phyloP scores from a whole-genome alignment of 2,329 filamentous ascomycete genomes.

The Pyricularia grisea region DNA sequence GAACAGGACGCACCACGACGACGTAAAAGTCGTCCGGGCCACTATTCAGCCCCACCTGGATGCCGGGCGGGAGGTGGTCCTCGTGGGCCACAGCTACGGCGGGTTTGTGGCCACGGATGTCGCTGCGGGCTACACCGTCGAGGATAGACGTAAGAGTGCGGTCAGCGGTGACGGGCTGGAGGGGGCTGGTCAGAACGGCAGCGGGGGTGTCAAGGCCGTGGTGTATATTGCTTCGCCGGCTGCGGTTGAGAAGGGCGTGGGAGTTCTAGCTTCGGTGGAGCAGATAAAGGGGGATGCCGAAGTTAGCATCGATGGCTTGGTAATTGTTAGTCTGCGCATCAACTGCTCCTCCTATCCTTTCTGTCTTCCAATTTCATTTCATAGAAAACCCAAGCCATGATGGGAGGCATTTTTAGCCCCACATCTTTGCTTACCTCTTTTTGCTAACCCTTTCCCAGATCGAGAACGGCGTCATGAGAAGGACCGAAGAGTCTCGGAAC shows the following conservation, averaged over 20 bases:
- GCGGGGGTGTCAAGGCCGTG: slow-evolving; percentile 17
- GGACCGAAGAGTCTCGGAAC: not conserved
- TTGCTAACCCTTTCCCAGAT: not conserved
- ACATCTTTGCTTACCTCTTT: no score
- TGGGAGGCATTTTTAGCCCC: no score
- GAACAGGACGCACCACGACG: not conserved
- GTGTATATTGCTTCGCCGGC: slow-evolving; percentile 19
- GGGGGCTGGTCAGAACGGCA: slow-evolving; percentile 13
- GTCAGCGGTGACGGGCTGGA: not conserved
- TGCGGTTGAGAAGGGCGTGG: not conserved
- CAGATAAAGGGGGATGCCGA: not conserved
- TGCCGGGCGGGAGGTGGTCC: slow-evolving; percentile 6
- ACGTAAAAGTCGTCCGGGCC: not conserved
- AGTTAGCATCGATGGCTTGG: not conserved
- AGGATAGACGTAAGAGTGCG: slow-evolving; percentile 15
- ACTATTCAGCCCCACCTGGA: not conserved
- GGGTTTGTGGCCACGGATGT: slow-evolving; percentile 19
- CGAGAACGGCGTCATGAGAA: not conserved
- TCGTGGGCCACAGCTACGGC: slow-evolving; percentile 17
- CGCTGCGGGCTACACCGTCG: slow-evolving; percentile 16
- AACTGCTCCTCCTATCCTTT: no score
- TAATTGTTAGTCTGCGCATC: no score
- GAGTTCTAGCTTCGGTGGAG: not conserved
- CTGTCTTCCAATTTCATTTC: no score
- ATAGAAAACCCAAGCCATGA: no score